Conservation (phyloP, 371 early-diverging fungal genomes). For the Saksenaea vasiformis region DNA sequence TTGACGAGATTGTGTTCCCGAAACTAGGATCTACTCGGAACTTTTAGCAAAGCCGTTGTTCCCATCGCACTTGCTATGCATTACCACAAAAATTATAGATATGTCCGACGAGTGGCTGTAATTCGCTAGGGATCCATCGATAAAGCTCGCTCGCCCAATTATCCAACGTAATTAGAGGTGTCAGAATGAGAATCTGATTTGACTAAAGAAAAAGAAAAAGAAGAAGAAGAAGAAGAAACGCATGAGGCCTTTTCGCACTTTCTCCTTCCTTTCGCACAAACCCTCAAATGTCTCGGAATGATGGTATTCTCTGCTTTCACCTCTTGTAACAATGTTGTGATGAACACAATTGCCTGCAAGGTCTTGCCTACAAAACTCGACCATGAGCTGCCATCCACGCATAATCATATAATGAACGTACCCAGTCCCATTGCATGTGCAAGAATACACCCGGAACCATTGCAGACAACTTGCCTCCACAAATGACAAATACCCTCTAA, state of each 20-base stretch:
- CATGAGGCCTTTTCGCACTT: background rate
- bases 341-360: conserved; percentile 74
- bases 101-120: conserved; percentile 25
- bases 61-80: background rate
- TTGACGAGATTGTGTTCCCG: background rate
- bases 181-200: conserved; percentile 76
- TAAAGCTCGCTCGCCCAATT: conserved; percentile 81
- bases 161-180: conserved; percentile 72
- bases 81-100: conserved; percentile 35
- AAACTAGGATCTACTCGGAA: background rate
- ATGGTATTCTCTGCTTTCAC: conserved; percentile 33
- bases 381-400: background rate
- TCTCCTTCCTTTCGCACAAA: conserved; percentile 5
- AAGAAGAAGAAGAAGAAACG: too few species aligned
- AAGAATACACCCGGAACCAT: conserved; percentile 77
- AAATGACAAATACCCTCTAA: conserved; percentile 78
- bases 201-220: conserved; percentile 25
- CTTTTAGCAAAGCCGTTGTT: background rate
- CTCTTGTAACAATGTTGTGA: conserved; percentile 65
- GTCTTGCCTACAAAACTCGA: conserved; percentile 63
- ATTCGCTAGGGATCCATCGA: conserved; percentile 60
- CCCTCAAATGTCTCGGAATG: conserved; percentile 48
- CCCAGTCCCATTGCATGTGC: conserved; percentile 93
- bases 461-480: conserved; percentile 75
- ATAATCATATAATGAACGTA: background rate